Percentiles rank a stretch among this genome's conserved stretches.
phyloP scores from a whole-genome alignment of 306 rosid species.

The Myrica gale region DNA sequence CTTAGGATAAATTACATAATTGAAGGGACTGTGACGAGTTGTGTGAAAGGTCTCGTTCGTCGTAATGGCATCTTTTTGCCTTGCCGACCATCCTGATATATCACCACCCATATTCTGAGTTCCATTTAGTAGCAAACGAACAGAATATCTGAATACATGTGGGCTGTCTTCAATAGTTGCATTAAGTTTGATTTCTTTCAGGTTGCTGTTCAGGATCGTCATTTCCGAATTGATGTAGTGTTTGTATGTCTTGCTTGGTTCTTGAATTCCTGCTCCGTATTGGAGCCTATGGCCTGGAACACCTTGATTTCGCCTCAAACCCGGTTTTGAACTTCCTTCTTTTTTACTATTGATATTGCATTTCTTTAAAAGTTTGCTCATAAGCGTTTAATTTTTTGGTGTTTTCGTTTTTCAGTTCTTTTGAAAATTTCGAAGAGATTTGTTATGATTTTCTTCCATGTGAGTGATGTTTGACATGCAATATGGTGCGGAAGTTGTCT shows the following conservation, averaged over 20 bases:
- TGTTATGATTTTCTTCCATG: too few relatives aligned
- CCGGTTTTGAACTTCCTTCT: too few relatives aligned
- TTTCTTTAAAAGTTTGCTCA: background rate
- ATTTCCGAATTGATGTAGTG: too few relatives aligned
- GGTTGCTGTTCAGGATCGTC: too few relatives aligned
- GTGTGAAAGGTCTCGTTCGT: slow-evolving; percentile 60
- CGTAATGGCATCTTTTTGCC: slow-evolving; percentile 56
- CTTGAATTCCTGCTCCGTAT: too few relatives aligned
- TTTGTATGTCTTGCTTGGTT: too few relatives aligned
- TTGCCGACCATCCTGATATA: slow-evolving; percentile 73
- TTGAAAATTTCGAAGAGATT: too few relatives aligned
- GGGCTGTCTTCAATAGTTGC: background rate
- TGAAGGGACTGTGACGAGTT: slow-evolving; percentile 46
- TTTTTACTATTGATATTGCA: background rate
- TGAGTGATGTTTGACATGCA: too few relatives aligned
- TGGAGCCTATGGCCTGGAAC: background rate
- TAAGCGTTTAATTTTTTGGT: background rate
- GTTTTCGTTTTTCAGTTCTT: too few relatives aligned
- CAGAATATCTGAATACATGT: background rate
- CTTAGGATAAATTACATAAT: too few relatives aligned
- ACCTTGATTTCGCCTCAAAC: background rate
- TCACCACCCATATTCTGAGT: slow-evolving; percentile 74
- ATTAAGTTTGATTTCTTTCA: background rate
- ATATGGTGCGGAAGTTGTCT: too few relatives aligned
- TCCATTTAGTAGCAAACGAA: slow-evolving; percentile 3